Base-by-base conservation (phyloP, 2,329 filamentous ascomycete species). In the Sporothrix variecibatus region DNA sequence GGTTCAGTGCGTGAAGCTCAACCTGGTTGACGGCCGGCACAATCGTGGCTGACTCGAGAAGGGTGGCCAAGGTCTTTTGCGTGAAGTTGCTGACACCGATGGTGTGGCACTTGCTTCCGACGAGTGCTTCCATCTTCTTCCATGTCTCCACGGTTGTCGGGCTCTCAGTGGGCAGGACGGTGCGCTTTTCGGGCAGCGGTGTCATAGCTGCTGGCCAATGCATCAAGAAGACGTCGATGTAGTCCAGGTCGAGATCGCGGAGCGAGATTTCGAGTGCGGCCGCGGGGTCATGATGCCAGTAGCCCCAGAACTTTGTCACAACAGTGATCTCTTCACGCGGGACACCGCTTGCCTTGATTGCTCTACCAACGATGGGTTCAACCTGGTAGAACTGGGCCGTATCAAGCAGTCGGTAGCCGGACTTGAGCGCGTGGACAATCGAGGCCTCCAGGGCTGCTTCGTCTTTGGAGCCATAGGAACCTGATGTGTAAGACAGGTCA, bases 381-480 rank as follows among this genome's bases (percentile, higher is more conserved):
- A 53, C 51, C 51, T 53, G 51, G 12, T 53, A 53, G 51, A 26
- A 53, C n/a, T 53, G 51, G 51, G 51, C 51, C n/a, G 51, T 53
- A 26, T 53, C 51, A 26, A 53, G 26, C 51, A 53, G 51, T 53
- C 51, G 51, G 51, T 53, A 53, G 20, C 51, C 51, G n/a, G 51
- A 53, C 51, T 53, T 53, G n/a, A 53, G 51, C 51, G 51, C 51
- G 51, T 53, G 51, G n/a, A 53, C n/a, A 53, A 53, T 26, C n/a
- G 51, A 53, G 4, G 51, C n/a, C n/a, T 26, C 51, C 51, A 53
- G 9, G 11, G 51, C 51, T 9, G n/a, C 51, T 26, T 53, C 51
- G 51, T 53, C 51, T 53, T 53, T 26, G 51, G 51, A 53, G 20
- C 51, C 51, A 53, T 7, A 53, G 51, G 6, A 8, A 26, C 51